A percentile compares a stretch with the other conserved stretches of the same genome.
Evolutionary conservation across 1,139 yeast genomes (phyloP).

Genomic region (Blastobotrys ciferrii): DNA sequence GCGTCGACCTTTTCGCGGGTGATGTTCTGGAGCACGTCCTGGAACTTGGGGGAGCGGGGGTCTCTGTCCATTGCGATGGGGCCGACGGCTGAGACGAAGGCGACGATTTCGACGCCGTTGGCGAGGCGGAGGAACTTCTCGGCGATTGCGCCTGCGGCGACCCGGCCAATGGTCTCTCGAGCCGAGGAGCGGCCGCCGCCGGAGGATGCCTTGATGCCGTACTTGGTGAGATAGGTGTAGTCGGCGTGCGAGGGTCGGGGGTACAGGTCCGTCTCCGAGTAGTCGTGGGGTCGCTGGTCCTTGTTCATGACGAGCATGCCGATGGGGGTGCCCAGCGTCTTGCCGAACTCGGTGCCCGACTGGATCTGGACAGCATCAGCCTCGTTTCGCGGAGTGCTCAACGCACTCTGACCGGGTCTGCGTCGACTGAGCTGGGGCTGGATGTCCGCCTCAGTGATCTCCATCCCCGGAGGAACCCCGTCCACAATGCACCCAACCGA

Average conservation of each 20-base stretch:
- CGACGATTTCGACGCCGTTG: conserved; percentile 88
- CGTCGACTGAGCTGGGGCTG: conserved; percentile 96
- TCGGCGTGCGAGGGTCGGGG: conserved; percentile 99
- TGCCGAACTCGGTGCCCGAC: conserved; percentile 89
- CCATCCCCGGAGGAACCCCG: conserved; percentile 95
- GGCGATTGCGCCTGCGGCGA: conserved; percentile 98
- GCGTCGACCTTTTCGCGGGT: conserved; percentile 88
- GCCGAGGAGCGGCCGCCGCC: conserved; percentile 99
- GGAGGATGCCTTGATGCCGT: conserved; percentile 87
- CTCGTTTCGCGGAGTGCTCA: conserved; percentile 93
- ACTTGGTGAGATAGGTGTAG: conserved; percentile 84
- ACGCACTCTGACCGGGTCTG: conserved; percentile 94
- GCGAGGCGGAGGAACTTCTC: conserved; percentile 80
- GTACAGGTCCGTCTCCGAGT: conserved; percentile 88
- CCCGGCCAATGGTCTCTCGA: conserved; percentile 96
- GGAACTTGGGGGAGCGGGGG: conserved; percentile 62
- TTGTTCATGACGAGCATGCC: conserved; percentile 90
- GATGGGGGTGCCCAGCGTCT: conserved; percentile 91
- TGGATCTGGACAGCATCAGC: conserved; percentile 90
- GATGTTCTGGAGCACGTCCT: conserved; percentile 63
- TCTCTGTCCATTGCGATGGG: conserved; percentile 70
- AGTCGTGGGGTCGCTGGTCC: conserved; percentile 96
- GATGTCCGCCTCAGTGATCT: conserved; percentile 77
- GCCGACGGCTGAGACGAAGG: conserved; percentile 92
- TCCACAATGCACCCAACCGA: conserved; percentile 99